A percentile compares a stretch with the other conserved stretches of the same genome.
phyloP scores from a whole-genome alignment of 1,139 yeast species.

The Debaryomyces robertsiae region DNA sequence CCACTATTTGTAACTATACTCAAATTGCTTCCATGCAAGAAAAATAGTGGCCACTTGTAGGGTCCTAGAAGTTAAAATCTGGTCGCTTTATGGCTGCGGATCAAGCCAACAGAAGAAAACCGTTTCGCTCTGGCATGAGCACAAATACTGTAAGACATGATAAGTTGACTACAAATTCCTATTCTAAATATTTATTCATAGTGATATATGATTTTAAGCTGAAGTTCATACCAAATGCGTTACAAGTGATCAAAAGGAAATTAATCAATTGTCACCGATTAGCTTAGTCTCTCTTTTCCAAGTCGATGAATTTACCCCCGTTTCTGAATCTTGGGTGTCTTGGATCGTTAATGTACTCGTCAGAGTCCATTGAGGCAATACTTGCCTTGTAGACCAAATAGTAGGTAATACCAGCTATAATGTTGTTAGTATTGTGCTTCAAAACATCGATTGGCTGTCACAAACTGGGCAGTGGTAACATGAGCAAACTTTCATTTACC shows the following conservation, averaged over 20 bases:
- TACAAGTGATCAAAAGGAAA: not conserved
- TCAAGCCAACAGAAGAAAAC: too few species aligned
- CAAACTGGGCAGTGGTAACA: too few species aligned
- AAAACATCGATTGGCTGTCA: not conserved
- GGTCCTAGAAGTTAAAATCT: too few species aligned
- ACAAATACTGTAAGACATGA: too few species aligned
- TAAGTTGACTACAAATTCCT: not conserved
- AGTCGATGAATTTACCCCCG: slow-evolving; percentile 54
- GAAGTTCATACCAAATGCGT: slow-evolving; percentile 6
- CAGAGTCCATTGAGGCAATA: slow-evolving; percentile 48
- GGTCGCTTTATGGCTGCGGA: too few species aligned
- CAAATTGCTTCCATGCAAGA: too few species aligned
- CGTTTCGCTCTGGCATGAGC: too few species aligned
- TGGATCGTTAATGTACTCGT: slow-evolving; percentile 55
- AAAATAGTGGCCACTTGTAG: too few species aligned
- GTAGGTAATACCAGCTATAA: slow-evolving; percentile 46
- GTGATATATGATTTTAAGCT: slow-evolving; percentile 8
- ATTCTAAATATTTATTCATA: slow-evolving; percentile 9
- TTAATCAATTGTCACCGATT: not conserved
- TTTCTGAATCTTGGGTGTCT: slow-evolving; percentile 56
- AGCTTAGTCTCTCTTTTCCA: slow-evolving; percentile 38
- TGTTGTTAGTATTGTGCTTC: slow-evolving; percentile 21
- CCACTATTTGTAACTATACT: too few species aligned
- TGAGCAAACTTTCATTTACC: too few species aligned
- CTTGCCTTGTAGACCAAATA: slow-evolving; percentile 47